A percentile compares a stretch with the other conserved stretches of the same genome.
Conservation (phyloP, 768 basidiomycete genomes). For the Punctularia strigosozonata region DNA sequence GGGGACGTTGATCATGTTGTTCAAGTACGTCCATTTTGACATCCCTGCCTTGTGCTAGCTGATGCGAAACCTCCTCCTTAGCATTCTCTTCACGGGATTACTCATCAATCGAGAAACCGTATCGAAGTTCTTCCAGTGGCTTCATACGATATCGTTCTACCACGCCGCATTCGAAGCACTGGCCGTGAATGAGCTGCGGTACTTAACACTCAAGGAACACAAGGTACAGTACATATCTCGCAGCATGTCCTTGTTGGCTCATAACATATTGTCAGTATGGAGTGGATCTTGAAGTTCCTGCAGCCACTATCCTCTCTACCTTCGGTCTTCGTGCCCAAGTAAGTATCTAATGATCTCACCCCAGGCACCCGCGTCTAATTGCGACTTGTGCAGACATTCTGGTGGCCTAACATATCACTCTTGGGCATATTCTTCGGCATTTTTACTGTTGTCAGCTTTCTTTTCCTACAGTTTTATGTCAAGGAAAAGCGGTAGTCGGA, state of each 20-base stretch:
- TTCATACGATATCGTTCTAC: constrained; percentile 93
- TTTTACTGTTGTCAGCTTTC: constrained; percentile 67
- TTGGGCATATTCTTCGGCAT: constrained; percentile 78
- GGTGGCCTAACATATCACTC: constrained; percentile 93
- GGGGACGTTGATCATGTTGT: constrained; percentile 95
- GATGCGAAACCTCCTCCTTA: constrained; percentile 18
- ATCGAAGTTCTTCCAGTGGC: constrained; percentile 59
- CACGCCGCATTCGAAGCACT: constrained; percentile 97
- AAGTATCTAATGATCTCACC: constrained; percentile 7
- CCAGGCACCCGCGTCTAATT: constrained; percentile 3
- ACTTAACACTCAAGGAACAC: constrained; percentile 84
- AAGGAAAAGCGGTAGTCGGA: constrained; percentile 68
- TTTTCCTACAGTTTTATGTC: constrained; percentile 80
- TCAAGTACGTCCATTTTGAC: constrained; percentile 61
- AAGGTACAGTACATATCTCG: constrained; percentile 40
- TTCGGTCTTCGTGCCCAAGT: constrained; percentile 88
- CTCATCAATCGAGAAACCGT: constrained; percentile 91
- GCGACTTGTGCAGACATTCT: constrained; percentile 59
- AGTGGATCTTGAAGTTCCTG: constrained; percentile 92
- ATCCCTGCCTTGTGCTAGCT: constrained; percentile 1
- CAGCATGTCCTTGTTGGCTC: neutral
- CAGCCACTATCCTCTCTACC: constrained; percentile 87
- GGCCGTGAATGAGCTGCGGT: constrained; percentile 94
- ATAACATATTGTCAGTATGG: constrained; percentile 57
- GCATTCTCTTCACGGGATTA: constrained; percentile 89